Base-by-base conservation (phyloP, 192 early-diverging fungal genomes). In the Coemansia sp. region DNA sequence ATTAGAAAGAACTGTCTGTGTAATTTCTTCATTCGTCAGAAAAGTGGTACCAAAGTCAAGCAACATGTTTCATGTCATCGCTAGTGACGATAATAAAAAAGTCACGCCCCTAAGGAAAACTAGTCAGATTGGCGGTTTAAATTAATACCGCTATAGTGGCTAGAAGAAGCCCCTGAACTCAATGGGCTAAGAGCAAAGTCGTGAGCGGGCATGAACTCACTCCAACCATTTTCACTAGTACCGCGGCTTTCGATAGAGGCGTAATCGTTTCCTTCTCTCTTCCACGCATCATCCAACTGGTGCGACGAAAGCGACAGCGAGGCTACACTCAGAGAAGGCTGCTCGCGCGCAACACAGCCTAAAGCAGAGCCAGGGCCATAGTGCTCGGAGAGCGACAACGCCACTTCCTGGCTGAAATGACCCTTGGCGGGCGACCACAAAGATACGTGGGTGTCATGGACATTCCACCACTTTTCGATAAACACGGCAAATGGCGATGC, bases 381-480 rank as follows among this genome's bases (percentile, higher is more conserved):
- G 18, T 46, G 51, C 22, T 70, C n/a, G 7, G 43, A 59, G 9
- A 60, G 54, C 27, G 72, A 71, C 40, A 77, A 51, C 13, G 75
- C 72, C 42, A 68, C 44, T 20, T 22, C 51, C 31, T 44, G 43
- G 44, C 67, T 65, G 44, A 64, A 75, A 36, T 54, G 62, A 1
- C 72, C 70, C 34, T 71, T 67, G 24, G 74, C 76, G 0, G 73
- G 61, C 2, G 59, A 63, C 75, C 76, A 78, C 59, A 69, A 41
- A 36, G 74, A 80, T 8, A 86, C 79, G 70, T 85, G 71, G 40
- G 69, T 71, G 72, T 91, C 86, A 73, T 87, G 91, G 5, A 91
- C 73, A 40, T 71, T 78, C 93, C 93, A 94, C 93, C 93, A 94
- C 61, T 84, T 69, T 47, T 89, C 87, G 18, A 91, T 79, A 55